Conservation (phyloP, 2,329 filamentous ascomycete genomes). For the Colletotrichum horii region DNA sequence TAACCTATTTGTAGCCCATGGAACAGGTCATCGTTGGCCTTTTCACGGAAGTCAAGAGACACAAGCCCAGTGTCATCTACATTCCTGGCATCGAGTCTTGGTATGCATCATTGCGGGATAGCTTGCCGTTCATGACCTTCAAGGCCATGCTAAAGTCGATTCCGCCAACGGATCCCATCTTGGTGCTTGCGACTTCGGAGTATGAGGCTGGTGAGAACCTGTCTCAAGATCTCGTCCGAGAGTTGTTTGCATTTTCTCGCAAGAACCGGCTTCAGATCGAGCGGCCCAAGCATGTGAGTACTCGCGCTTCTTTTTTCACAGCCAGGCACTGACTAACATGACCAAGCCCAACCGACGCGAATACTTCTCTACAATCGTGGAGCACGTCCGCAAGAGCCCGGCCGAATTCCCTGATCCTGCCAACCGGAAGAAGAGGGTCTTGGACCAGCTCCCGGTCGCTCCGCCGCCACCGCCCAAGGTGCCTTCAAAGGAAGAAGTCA, state of each 20-base stretch:
- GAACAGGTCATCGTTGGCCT: constrained; percentile 90
- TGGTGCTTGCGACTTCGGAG: constrained; percentile 87
- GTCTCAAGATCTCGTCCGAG: constrained; percentile 67
- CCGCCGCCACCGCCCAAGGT: constrained; percentile 72
- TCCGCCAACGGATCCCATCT: constrained; percentile 86
- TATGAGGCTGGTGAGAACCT: constrained; percentile 59
- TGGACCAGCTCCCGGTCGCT: constrained; percentile 79
- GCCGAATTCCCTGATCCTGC: constrained; percentile 85
- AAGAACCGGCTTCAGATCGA: constrained; percentile 76
- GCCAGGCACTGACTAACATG: constrained; percentile 28
- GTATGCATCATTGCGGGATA: constrained; percentile 69
- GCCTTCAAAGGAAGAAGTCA: constrained; percentile 79
- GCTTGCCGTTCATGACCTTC: constrained; percentile 81
- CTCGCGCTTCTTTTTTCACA: no score
- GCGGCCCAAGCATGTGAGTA: constrained; percentile 67
- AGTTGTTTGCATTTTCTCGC: constrained; percentile 85
- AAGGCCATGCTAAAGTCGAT: constrained; percentile 81
- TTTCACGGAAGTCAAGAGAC: constrained; percentile 90
- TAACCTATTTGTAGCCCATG: constrained; percentile 54
- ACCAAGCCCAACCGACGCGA: constrained; percentile 68
- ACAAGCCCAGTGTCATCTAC: constrained; percentile 96
- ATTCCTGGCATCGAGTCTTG: constrained; percentile 90
- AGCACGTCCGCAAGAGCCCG: constrained; percentile 80
- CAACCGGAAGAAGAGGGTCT: constrained; percentile 83
- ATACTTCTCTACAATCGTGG: constrained; percentile 78